Evolutionary conservation across 805 yeast genomes (phyloP).

Genomic region (Hemisphaericaspora nanyangensis): DNA sequence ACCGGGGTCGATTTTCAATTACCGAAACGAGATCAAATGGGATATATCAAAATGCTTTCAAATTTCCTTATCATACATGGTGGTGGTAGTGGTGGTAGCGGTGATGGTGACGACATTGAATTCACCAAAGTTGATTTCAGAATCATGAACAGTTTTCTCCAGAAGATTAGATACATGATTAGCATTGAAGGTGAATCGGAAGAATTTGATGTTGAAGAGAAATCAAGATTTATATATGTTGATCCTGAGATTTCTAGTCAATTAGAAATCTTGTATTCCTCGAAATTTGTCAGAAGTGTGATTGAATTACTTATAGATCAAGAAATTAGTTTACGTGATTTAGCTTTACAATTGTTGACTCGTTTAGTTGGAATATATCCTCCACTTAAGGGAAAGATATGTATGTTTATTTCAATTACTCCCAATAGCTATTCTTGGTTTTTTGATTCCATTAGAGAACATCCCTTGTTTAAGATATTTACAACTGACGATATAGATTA

Average conservation of each 20-base stretch:
- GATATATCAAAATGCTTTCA: slow-evolving; percentile 12
- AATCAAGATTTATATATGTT: slow-evolving; percentile 11
- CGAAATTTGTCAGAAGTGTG: slow-evolving; percentile 18
- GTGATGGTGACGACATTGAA: neutral
- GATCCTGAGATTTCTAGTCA: slow-evolving; percentile 1
- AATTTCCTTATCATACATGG: slow-evolving; percentile 17
- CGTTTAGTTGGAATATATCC: slow-evolving; percentile 38
- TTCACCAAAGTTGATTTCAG: slow-evolving; percentile 16
- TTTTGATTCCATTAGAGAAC: slow-evolving; percentile 18
- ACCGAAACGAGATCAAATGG: neutral
- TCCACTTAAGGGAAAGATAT: slow-evolving; percentile 29
- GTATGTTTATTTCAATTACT: slow-evolving; percentile 39
- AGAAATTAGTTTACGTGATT: slow-evolving; percentile 3
- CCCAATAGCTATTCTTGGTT: slow-evolving; percentile 37
- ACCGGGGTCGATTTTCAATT: neutral
- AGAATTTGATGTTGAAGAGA: slow-evolving; percentile 13
- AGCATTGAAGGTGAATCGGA: slow-evolving; percentile 14
- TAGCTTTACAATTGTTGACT: slow-evolving; percentile 18
- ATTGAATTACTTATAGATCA: slow-evolving; percentile 12
- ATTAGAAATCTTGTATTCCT: slow-evolving; percentile 17
- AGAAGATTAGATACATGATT: slow-evolving; percentile 6
- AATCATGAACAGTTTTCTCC: slow-evolving; percentile 17
- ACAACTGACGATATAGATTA: slow-evolving; percentile 9
- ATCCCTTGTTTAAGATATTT: slow-evolving; percentile 15
- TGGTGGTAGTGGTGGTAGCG: too few species aligned